Evolutionary conservation across 768 basidiomycete genomes (phyloP).

Genomic region (Tricholoma matsutake): DNA sequence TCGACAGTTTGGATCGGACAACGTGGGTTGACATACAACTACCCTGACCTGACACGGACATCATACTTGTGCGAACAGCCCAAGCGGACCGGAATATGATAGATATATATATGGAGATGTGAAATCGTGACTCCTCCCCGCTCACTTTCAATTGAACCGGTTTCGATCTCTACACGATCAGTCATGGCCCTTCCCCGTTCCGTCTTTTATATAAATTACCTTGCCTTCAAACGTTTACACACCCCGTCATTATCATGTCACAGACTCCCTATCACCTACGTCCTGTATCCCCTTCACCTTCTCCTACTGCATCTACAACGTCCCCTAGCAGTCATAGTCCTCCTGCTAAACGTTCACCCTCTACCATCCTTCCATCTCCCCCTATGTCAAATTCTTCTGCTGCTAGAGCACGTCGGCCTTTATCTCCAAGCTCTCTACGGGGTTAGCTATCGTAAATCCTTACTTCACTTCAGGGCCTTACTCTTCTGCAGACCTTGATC

Average conservation of each 20-base stretch:
- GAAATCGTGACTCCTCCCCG: conserved; percentile 9
- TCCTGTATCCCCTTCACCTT: conserved; percentile 54
- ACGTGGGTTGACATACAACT: conserved; percentile 15
- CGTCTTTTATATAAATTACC: conserved; percentile 27
- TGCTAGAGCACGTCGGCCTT: conserved; percentile 45
- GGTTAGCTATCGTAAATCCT: conserved; percentile 33
- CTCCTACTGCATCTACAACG: conserved; percentile 47
- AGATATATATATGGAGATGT: conserved; percentile 15
- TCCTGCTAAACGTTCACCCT: conserved; percentile 24
- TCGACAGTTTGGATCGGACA: conserved; percentile 20
- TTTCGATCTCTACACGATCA: conserved; percentile 33
- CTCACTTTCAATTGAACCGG: conserved; percentile 27
- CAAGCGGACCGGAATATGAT: conserved; percentile 15
- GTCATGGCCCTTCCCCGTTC: conserved; percentile 23
- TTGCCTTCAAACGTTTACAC: conserved; percentile 11
- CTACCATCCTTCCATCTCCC: conserved; percentile 25
- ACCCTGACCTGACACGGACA: conserved; percentile 26
- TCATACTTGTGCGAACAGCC: conserved; percentile 17
- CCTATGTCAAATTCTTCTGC: conserved; percentile 28
- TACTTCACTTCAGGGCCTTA: conserved; percentile 1
- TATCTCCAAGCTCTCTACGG: conserved; percentile 62
- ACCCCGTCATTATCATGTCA: conserved; percentile 25
- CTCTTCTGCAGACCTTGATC: conserved; percentile 54
- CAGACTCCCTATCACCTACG: conserved; percentile 47
- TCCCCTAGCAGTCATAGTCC: conserved; percentile 45